Conservation (phyloP, 2,329 filamentous ascomycete species). For the Didymella lethalis region DNA sequence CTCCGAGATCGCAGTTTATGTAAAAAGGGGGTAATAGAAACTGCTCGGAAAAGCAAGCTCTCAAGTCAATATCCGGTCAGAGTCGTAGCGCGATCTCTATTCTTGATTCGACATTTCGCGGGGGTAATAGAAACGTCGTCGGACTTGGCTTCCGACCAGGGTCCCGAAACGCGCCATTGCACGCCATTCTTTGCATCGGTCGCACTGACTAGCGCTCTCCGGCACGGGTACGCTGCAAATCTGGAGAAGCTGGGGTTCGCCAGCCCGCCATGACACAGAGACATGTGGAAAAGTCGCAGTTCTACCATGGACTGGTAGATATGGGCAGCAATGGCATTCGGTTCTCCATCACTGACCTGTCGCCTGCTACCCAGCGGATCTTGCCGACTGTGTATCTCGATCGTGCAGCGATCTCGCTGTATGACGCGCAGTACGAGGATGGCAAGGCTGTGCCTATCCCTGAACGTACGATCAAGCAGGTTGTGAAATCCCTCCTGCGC, state of each 20-base stretch:
- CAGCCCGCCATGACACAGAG: slow-evolving; percentile 17
- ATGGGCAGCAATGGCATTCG: slow-evolving; percentile 81
- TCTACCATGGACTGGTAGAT: slow-evolving; percentile 47
- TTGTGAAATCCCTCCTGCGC: slow-evolving; percentile 70
- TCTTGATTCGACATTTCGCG: slow-evolving; percentile 21
- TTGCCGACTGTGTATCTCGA: slow-evolving; percentile 80
- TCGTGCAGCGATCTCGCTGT: slow-evolving; percentile 82
- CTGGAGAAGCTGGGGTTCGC: slow-evolving; percentile 25
- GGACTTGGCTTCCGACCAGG: slow-evolving; percentile 26
- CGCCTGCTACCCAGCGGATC: slow-evolving; percentile 73
- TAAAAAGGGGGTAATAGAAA: slow-evolving; percentile 46
- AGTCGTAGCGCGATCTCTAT: slow-evolving; percentile 31
- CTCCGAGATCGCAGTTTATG: slow-evolving; percentile 29
- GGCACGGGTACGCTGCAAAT: slow-evolving; percentile 26
- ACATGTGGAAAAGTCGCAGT: slow-evolving; percentile 26
- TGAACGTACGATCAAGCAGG: slow-evolving; percentile 66
- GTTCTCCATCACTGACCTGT: slow-evolving; percentile 86
- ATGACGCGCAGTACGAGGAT: slow-evolving; percentile 73
- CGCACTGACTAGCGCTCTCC: slow-evolving; percentile 22
- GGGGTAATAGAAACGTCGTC: slow-evolving; percentile 33
- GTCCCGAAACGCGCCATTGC: slow-evolving; percentile 29
- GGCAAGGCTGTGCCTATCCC: slow-evolving; percentile 61
- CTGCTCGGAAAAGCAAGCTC: slow-evolving; percentile 22
- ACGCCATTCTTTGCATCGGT: slow-evolving; percentile 32
- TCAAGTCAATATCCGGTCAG: slow-evolving; percentile 25